Conservation (phyloP, 1,139 yeast species). For the Barnettozyma hawaiiensis region DNA sequence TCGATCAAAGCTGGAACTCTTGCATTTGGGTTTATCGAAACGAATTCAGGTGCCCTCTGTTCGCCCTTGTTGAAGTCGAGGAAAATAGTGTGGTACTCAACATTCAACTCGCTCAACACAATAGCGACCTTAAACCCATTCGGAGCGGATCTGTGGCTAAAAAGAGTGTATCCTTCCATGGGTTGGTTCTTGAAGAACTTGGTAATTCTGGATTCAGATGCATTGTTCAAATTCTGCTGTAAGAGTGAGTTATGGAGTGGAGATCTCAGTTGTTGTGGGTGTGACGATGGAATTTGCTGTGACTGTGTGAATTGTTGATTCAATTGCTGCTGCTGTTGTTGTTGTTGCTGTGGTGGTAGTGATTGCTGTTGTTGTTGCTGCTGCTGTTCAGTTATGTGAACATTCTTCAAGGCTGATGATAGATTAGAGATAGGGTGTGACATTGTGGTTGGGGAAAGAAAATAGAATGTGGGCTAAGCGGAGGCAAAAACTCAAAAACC, state of each 20-base stretch:
- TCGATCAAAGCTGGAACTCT: conserved; percentile 92
- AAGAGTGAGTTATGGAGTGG: conserved; percentile 10
- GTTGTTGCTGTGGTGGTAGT: conserved; percentile 18
- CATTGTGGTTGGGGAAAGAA: conserved; percentile 1
- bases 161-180: conserved; percentile 76
- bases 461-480: neutral
- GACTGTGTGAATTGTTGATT: conserved; percentile 17
- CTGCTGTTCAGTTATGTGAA: conserved; percentile 17
- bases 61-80: conserved; percentile 87
- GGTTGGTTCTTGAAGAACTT: conserved; percentile 77
- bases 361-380: conserved; percentile 16
- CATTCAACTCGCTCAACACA: conserved; percentile 75
- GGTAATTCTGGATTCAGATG: conserved; percentile 49
- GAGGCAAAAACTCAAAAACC: neutral
- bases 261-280: conserved; percentile 7
- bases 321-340: conserved; percentile 21
- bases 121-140: conserved; percentile 96
- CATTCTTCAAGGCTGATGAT: conserved; percentile 26
- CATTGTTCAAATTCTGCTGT: conserved; percentile 27
- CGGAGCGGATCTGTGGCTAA: conserved; percentile 91
- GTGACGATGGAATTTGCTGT: conserved; percentile 5
- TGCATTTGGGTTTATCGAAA: conserved; percentile 88
- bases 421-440: conserved; percentile 24
- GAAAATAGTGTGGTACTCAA: conserved; percentile 75
- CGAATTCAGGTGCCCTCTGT: conserved; percentile 90